Conservation (phyloP, 805 yeast species). For the Wickerhamomyces ciferrii region DNA sequence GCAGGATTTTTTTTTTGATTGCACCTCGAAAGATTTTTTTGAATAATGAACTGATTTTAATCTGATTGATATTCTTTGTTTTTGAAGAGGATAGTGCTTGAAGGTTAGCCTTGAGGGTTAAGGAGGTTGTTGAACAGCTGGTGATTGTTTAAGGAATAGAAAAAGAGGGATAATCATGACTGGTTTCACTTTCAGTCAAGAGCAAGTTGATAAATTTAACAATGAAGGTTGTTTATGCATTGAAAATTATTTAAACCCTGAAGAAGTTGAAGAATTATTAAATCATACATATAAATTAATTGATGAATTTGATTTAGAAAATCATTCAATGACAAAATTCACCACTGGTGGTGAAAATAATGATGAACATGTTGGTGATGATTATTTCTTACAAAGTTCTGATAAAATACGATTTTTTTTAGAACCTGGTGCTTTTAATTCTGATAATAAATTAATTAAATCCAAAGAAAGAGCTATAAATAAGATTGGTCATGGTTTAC, state of each 20-base stretch:
- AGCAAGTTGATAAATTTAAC: constrained; percentile 46
- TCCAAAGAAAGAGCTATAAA: constrained; percentile 58
- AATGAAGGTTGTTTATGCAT: constrained; percentile 59
- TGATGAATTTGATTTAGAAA: constrained; percentile 40
- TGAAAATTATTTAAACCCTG: constrained; percentile 43
- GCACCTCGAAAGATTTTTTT: too few species aligned
- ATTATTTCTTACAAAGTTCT: constrained; percentile 62
- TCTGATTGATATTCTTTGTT: too few species aligned
- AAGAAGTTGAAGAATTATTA: constrained; percentile 36
- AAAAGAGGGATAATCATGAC: not conserved
- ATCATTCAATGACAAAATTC: constrained; percentile 69
- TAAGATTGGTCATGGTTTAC: constrained; percentile 78
- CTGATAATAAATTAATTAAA: constrained; percentile 41
- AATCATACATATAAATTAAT: constrained; percentile 40
- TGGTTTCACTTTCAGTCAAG: constrained; percentile 22
- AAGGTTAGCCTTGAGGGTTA: too few species aligned
- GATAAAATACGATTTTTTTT: constrained; percentile 67
- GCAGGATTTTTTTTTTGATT: too few species aligned
- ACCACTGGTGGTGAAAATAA: constrained; percentile 43
- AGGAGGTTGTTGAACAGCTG: too few species aligned
- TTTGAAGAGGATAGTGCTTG: too few species aligned
- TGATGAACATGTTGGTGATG: constrained; percentile 64
- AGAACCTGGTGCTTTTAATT: constrained; percentile 64
- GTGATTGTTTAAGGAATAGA: too few species aligned
- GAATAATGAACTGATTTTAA: too few species aligned